phyloP scores from a whole-genome alignment of 179 eudicot genomes.

The Nepenthes alata region DNA sequence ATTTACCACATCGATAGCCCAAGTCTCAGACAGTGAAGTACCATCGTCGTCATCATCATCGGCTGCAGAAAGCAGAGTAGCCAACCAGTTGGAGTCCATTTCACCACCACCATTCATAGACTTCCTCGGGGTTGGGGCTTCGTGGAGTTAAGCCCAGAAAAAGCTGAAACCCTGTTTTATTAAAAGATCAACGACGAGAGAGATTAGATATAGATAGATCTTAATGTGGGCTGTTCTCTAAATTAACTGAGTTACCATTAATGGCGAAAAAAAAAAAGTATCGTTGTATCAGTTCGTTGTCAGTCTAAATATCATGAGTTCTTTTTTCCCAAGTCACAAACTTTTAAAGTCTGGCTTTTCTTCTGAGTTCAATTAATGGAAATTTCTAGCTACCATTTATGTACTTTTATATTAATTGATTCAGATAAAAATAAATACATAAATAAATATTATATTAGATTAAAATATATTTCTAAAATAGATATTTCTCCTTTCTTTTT shows the following conservation, averaged over 20 bases:
- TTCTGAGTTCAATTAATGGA: too few species aligned
- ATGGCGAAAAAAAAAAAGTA: slow-evolving; percentile 12
- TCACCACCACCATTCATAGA: slow-evolving; percentile 43
- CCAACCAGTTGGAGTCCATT: slow-evolving; percentile 11
- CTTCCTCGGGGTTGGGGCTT: slow-evolving; percentile 82
- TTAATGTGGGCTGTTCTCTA: slow-evolving; percentile 11
- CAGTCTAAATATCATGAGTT: background rate
- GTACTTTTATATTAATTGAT: too few species aligned
- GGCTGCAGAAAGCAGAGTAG: slow-evolving; percentile 13
- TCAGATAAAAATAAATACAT: too few species aligned
- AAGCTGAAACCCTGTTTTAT: background rate
- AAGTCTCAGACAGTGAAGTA: slow-evolving; percentile 1
- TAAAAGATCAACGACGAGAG: slow-evolving; percentile 1
- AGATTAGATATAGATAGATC: slow-evolving; percentile 1
- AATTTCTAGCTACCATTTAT: too few species aligned
- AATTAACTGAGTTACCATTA: slow-evolving; percentile 21
- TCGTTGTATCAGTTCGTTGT: background rate
- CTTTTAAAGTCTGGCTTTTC: too few species aligned
- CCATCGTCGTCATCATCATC: slow-evolving; percentile 20
- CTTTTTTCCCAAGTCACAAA: background rate
- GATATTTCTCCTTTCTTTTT: too few species aligned
- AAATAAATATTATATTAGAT: too few species aligned
- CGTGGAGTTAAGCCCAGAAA: slow-evolving; percentile 9
- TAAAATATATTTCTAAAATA: too few species aligned
- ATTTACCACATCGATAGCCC: background rate